Base-by-base conservation (phyloP, 495 filamentous ascomycete genomes). In the Penicillium alfredii region DNA sequence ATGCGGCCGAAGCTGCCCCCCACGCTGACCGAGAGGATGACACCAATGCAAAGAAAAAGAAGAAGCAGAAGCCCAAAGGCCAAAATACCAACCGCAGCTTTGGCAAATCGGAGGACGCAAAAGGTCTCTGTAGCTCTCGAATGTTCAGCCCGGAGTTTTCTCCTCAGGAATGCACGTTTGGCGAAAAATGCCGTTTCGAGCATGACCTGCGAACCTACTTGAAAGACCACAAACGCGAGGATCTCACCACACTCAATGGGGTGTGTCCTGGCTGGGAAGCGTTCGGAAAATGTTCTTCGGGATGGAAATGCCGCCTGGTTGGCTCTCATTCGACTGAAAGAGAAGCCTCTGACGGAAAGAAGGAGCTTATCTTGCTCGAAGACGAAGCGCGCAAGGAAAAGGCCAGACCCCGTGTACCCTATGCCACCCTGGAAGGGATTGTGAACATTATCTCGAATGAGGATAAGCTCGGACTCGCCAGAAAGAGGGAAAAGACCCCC, bases 221-320 rank as follows among this genome's bases (percentile, higher is more conserved):
- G 45, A 78, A 77, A 30, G 80, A 89, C 16, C 82, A 86, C 36
- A 89, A 88, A 44, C 75, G 86, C 19, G 74, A 75, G 32, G 86
- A 96, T 47, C 70, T 97, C 7, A 69, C 68, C 0, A 85, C 82
- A 0, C 79, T 93, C 42, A 66, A 65, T 35, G 82, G 86, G 0
- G 59, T 80, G 14, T 98, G 92, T 54, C 88, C 89, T 0, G 72
- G 89, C 9, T 94, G 73, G 63, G 80, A 88, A 47, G 72, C 66
- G 6, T 69, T 75, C 16, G 93, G 92, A 20, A 76, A 67, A 45
- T 98, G 92, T 49, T 61, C 66, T 33, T 73, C 79, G 10, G 92
- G 92, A 2, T 98, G 89, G 88, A 93, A 84, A 51, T 98, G 92
- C 56, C 84, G 90, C 8, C 88, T 94, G 51, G 81, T 85, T 10